Evolutionary conservation across 2,329 filamentous ascomycete species (phyloP), one percentile per base, ranked within the genome.

Genomic region (Colletotrichum echinochloae): DNA sequence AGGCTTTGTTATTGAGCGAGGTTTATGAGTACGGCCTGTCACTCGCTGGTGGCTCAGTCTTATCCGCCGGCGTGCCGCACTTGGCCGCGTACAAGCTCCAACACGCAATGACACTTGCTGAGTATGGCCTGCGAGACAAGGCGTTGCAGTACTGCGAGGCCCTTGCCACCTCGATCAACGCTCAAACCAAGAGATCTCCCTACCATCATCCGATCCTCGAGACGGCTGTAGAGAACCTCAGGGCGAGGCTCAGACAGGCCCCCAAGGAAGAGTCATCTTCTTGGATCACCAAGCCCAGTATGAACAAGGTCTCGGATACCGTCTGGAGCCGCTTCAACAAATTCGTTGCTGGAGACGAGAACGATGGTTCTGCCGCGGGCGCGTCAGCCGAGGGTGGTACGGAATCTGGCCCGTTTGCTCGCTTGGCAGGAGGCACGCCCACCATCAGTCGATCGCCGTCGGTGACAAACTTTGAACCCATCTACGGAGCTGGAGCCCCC

Each of bases 301-400:
- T 98, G 88, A 95, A 97, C 80, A 97, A 97, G 81, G 94, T 98
- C 0, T 96, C 95, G 2, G 94, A 92, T 72, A 94, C 92, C 41
- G 90, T 98, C 78, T 95, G 94, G 88, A 94, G 91, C 73, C 94
- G 92, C 70, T 98, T 99, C 82, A 98, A 95, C 82, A 98, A 94
- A 77, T 99, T 99, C 77, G 94, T 99, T 71, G 91, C 93, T 61
- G 97, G 96, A 18, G 95, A 98, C 70, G 95, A 98, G 65, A 89
- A 89, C 62, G 92, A 94, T 61, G 85, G 86, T 41, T 85, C 85
- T 12, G 89, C 88, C 0, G 86, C 86, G 64, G 88, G 85, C 11
- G 84, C 88, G 16, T 84, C 84, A 6, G 86, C 86, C 63, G 89
- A 88, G 54, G 85, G 80, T 41, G 87, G 88, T 60, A 82, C 79